Percentiles rank a stretch among this genome's conserved stretches.
phyloP scores from a whole-genome alignment of 768 basidiomycete genomes.

The Hortiboletus flavorubellus region DNA sequence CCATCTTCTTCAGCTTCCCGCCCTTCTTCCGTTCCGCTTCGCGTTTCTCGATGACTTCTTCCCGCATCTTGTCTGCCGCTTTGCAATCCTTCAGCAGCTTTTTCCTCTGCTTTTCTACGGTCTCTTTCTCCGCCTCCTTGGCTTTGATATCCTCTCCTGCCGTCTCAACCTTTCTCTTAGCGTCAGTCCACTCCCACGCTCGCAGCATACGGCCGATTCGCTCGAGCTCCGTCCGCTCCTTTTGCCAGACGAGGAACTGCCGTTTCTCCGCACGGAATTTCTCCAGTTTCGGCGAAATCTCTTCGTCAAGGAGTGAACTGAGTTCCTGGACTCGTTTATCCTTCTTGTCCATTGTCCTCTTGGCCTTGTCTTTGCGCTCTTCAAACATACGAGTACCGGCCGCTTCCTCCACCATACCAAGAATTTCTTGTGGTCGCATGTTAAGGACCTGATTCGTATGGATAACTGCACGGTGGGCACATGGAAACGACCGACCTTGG shows the following conservation, averaged over 20 bases:
- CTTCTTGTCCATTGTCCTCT: constrained; percentile 95
- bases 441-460: constrained; percentile 62
- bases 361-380: constrained; percentile 94
- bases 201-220: constrained; percentile 74
- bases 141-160: constrained; percentile 56
- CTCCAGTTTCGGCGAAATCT: constrained; percentile 93
- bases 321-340: constrained; percentile 94
- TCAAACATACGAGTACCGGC: constrained; percentile 99
- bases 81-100: constrained; percentile 51
- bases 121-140: constrained; percentile 48
- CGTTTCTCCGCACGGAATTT: constrained; percentile 88
- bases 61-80: constrained; percentile 64
- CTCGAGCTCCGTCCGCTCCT: constrained; percentile 84
- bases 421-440: constrained; percentile 96
- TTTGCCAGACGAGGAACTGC: constrained; percentile 86
- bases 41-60: constrained; percentile 65
- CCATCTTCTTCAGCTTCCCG: constrained; percentile 84
- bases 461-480: neutral
- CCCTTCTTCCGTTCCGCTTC: constrained; percentile 91
- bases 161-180: constrained; percentile 44
- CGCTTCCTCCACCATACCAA: constrained; percentile 98
- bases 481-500: constrained; percentile 58
- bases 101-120: constrained; percentile 45
- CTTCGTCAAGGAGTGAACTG: constrained; percentile 72
- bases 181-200: constrained; percentile 86